Evolutionary conservation across 805 yeast species (phyloP).

Genomic region (Zygosaccharomyces bisporus): DNA sequence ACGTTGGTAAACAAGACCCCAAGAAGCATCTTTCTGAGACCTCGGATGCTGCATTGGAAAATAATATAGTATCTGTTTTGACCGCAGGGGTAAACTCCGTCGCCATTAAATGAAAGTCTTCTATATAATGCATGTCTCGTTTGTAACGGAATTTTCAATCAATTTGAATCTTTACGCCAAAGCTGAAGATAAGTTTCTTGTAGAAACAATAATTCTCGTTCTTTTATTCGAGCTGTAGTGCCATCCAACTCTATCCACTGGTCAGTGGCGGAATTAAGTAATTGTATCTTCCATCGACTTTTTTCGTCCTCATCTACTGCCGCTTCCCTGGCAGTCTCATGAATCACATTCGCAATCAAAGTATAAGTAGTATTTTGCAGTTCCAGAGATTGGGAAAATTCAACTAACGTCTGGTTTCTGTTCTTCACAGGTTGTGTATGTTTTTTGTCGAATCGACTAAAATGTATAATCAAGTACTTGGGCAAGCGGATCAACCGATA

Average conservation of each 20-base stretch:
- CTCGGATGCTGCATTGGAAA: conserved; percentile 81
- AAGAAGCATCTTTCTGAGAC: conserved; percentile 93
- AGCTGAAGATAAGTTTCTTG: conserved; percentile 63
- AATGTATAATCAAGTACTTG: conserved; percentile 49
- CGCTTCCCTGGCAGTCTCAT: conserved; percentile 25
- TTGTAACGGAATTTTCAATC: conserved; percentile 1
- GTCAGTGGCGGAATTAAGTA: conserved; percentile 38
- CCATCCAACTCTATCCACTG: conserved; percentile 62
- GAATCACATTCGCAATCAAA: conserved; percentile 48
- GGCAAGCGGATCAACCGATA: conserved; percentile 48
- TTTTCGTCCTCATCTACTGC: conserved; percentile 32
- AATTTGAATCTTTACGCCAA: conserved; percentile 44
- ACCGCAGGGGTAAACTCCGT: conserved; percentile 88
- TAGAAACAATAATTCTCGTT: conserved; percentile 57
- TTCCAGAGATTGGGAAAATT: conserved; percentile 45
- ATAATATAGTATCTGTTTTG: conserved; percentile 79
- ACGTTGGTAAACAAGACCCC: conserved; percentile 98
- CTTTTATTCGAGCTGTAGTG: conserved; percentile 43
- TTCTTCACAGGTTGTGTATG: conserved; percentile 37
- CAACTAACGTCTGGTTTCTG: conserved; percentile 60
- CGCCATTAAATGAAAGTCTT: conserved; percentile 61
- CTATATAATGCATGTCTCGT: conserved; percentile 7
- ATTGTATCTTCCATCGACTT: conserved; percentile 49
- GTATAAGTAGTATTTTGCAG: conserved; percentile 38
- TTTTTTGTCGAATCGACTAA: conserved; percentile 48